Percentiles rank a stretch among this genome's conserved stretches.
phyloP scores from a whole-genome alignment of 148 eudicot genomes.

The Salicornia ramosissima region DNA sequence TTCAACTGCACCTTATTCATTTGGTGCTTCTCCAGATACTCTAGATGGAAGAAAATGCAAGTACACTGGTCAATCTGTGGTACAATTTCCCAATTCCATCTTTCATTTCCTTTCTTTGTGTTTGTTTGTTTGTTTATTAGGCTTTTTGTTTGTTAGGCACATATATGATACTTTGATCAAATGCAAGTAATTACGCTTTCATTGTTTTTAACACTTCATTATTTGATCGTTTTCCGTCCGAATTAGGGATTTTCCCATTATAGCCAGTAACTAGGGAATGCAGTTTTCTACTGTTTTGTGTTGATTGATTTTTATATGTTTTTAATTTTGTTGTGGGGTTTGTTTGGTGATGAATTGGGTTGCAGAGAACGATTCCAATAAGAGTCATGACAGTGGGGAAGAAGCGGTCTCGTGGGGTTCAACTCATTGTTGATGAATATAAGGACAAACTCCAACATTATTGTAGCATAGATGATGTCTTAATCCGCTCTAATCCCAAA shows the following conservation, averaged over 20 bases:
- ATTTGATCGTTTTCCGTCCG: neutral
- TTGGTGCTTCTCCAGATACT: neutral
- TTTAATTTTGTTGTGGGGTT: conserved; percentile 1
- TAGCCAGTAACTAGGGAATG: neutral
- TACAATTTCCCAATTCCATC: conserved; percentile 10
- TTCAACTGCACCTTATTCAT: neutral
- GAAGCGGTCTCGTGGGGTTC: conserved; percentile 58
- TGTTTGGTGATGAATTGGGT: conserved; percentile 13
- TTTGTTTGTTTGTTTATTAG: no score
- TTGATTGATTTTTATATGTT: neutral
- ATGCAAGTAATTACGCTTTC: neutral
- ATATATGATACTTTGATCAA: no score
- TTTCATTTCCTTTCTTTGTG: neutral
- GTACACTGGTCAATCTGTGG: conserved; percentile 55
- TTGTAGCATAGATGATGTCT: conserved; percentile 53
- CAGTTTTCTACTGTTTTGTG: neutral
- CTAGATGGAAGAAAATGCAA: conserved; percentile 37
- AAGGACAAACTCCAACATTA: conserved; percentile 54
- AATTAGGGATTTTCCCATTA: neutral
- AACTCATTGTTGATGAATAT: conserved; percentile 67
- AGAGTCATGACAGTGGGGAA: conserved; percentile 68
- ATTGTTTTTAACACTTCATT: neutral
- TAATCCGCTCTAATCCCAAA: conserved; percentile 69
- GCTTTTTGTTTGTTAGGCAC: no score
- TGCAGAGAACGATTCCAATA: conserved; percentile 56